Base-by-base conservation (phyloP, 805 yeast species). In the Monosporozyma aquatica region DNA sequence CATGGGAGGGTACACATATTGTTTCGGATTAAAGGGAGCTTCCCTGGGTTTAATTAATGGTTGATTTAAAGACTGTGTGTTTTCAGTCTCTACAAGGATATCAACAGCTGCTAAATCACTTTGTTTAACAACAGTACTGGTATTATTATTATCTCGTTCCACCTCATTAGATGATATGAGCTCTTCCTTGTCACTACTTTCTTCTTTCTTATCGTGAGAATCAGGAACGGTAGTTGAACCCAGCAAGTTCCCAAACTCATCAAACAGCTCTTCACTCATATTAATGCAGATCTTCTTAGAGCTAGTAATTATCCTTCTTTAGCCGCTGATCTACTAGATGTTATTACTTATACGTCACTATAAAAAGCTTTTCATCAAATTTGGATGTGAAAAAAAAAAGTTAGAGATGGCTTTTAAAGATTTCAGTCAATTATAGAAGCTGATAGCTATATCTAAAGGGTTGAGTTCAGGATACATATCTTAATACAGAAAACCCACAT, bases 221-320 rank as follows among this genome's bases (percentile, higher is more conserved):
- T 18, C 40, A 15, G 30, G 7, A 6, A 18, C 44, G 26, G 34
- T 46, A 20, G 37, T 47, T 13, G 41, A 43, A 1, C 45, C 56
- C 3, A 56, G n/a, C 7, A 49, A 42, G 36, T 58, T 56, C 11
- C 59, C 65, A 48, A 59, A 72, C 72, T 87, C 95, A 61, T 87
- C 96, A 61, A 81, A 86, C 22, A 78, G 56, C 46, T 78, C 83
- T 18, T 79, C 82, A 17, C 78, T 82, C 52, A 76, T 83, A 77
- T 74, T 76, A 6, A 5, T 6, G 9, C 25, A 6, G 25, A n/a
- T n/a, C n/a, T n/a, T n/a, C n/a, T n/a, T n/a, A n/a, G n/a, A n/a
- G n/a, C n/a, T n/a, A n/a, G n/a, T n/a, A n/a, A n/a, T n/a, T n/a
- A n/a, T n/a, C n/a, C n/a, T n/a, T n/a, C n/a, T n/a, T n/a, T n/a